Conservation (phyloP, 2,329 filamentous ascomycete genomes). For the Aphanoascus verrucosus region DNA sequence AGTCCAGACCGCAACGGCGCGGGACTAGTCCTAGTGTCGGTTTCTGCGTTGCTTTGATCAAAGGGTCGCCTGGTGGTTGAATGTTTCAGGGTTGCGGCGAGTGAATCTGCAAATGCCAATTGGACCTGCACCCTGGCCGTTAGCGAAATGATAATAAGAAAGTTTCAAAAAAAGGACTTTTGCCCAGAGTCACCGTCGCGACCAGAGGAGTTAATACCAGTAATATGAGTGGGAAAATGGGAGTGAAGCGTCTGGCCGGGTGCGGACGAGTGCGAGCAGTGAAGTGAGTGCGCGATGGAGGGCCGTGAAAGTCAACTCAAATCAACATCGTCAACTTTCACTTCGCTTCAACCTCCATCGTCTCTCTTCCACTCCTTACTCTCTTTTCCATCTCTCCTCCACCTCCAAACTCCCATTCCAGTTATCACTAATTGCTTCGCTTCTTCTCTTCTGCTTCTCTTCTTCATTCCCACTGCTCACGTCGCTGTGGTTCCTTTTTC, state of each 20-base stretch:
- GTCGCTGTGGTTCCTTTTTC: background rate
- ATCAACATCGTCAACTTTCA: background rate
- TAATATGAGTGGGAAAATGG: background rate
- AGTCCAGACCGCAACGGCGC: background rate
- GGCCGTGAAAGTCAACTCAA: background rate
- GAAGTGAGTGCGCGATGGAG: background rate
- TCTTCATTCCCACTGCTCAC: background rate
- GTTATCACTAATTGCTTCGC: slow-evolving; percentile 12
- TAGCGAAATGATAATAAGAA: slow-evolving; percentile 8
- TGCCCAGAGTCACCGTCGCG: background rate
- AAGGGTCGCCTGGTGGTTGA: background rate
- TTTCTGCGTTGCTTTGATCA: background rate
- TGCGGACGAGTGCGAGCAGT: background rate
- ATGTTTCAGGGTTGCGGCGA: slow-evolving; percentile 5
- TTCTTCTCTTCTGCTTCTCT: slow-evolving; percentile 14
- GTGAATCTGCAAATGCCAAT: background rate
- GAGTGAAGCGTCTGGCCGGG: too few relatives aligned
- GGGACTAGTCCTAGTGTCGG: background rate
- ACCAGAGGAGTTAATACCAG: too few relatives aligned
- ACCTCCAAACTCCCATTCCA: slow-evolving; percentile 16
- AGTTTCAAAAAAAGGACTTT: slow-evolving; percentile 10
- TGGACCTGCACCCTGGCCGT: slow-evolving; percentile 1
- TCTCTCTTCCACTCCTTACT: slow-evolving; percentile 16
- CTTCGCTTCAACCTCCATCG: background rate
- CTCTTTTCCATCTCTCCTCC: slow-evolving; percentile 19